Evolutionary conservation across 768 basidiomycete species (phyloP).

Genomic region (Termitomyces sp.): DNA sequence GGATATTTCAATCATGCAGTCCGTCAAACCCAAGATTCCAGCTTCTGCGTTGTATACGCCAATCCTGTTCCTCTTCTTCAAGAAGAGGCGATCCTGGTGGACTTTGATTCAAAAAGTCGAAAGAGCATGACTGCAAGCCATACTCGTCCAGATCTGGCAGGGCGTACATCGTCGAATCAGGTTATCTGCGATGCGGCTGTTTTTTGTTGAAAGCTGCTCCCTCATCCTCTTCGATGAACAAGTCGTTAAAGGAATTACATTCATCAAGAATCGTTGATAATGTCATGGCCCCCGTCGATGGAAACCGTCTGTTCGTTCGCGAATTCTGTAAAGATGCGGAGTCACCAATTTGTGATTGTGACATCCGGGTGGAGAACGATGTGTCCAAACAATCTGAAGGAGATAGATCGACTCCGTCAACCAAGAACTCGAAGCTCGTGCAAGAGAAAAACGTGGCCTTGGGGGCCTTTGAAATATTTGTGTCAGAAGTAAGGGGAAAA

Average conservation of each 20-base stretch:
- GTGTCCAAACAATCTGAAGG: constrained; percentile 10
- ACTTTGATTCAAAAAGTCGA: constrained; percentile 8
- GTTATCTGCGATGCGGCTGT: constrained; percentile 4
- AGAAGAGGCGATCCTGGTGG: constrained; percentile 10
- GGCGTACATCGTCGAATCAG: constrained; percentile 16
- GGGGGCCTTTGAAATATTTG: constrained; percentile 8
- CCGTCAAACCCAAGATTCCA: constrained; percentile 13
- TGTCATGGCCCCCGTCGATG: constrained; percentile 25
- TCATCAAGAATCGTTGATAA: constrained; percentile 39
- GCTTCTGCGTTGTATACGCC: constrained; percentile 6
- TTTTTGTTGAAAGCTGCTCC: background rate
- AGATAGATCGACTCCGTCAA: constrained; percentile 22
- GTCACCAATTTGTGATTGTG: constrained; percentile 4
- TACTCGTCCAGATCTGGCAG: constrained; percentile 5
- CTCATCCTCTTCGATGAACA: constrained; percentile 2
- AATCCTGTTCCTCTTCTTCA: constrained; percentile 10
- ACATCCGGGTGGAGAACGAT: constrained; percentile 1
- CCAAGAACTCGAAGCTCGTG: constrained; percentile 19
- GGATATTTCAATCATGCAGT: constrained; percentile 1
- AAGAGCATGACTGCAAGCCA: constrained; percentile 5
- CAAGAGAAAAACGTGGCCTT: constrained; percentile 23
- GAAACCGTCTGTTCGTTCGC: constrained; percentile 20
- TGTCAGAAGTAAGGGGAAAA: constrained; percentile 7
- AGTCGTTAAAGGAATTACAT: constrained; percentile 18
- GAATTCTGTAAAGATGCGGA: constrained; percentile 10